A percentile compares a stretch with the other conserved stretches of the same genome.
Evolutionary conservation across 2,329 filamentous ascomycete genomes (phyloP).

Genomic region (Dryadomyces quercus-mongolicae): DNA sequence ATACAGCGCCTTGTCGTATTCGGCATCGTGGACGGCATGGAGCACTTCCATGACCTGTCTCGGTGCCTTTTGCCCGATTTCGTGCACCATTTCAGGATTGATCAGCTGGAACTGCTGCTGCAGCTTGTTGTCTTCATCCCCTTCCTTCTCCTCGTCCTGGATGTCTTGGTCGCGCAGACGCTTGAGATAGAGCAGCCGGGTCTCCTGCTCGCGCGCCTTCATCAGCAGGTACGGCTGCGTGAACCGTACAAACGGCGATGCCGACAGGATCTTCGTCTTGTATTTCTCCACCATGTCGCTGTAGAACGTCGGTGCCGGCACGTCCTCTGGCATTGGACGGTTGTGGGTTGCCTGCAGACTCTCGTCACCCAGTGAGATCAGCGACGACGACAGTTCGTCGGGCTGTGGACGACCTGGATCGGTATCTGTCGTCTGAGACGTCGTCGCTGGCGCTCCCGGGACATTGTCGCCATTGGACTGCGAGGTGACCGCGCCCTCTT

Average conservation of each 20-base stretch:
- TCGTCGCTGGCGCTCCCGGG: not conserved
- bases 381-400: not conserved
- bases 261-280: conserved; percentile 84
- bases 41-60: conserved; percentile 85
- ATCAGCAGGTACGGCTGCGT: conserved; percentile 87
- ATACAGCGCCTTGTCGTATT: conserved; percentile 90
- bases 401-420: not conserved
- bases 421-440: not conserved
- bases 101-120: conserved; percentile 78
- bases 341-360: not conserved
- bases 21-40: conserved; percentile 88
- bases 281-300: conserved; percentile 91
- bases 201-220: conserved; percentile 82
- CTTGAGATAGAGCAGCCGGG: conserved; percentile 69
- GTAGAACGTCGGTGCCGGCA: conserved; percentile 83
- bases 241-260: conserved; percentile 93
- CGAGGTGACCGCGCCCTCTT: not conserved
- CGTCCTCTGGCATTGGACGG: conserved; percentile 42
- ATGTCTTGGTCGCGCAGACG: conserved; percentile 67
- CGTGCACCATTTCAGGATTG: conserved; percentile 88
- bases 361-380: not conserved
- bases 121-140: conserved; percentile 47
- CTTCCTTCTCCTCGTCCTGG: conserved; percentile 35
- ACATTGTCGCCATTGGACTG: not conserved
- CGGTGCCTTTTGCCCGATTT: conserved; percentile 66